Conservation (phyloP, 768 basidiomycete species). For the Calocybe cyanea region DNA sequence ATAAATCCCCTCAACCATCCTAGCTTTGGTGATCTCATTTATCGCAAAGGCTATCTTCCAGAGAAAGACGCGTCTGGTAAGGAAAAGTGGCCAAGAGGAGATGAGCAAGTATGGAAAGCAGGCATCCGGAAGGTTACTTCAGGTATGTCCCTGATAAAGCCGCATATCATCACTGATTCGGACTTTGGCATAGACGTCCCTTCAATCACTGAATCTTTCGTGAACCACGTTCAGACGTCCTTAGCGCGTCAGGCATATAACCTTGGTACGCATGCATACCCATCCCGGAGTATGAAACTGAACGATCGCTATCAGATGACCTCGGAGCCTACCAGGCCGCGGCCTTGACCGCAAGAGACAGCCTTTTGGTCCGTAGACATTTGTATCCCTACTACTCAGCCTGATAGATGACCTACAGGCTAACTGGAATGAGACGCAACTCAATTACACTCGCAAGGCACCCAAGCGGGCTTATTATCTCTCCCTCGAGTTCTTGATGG, state of each 20-base stretch:
- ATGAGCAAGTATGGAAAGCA: constrained; percentile 71
- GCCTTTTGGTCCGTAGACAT: constrained; percentile 57
- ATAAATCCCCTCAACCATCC: constrained; percentile 12
- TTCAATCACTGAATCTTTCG: constrained; percentile 68
- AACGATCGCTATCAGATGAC: constrained; percentile 42
- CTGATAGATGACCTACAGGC: constrained; percentile 34
- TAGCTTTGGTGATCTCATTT: neutral
- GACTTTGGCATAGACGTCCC: constrained; percentile 42
- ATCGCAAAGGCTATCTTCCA: constrained; percentile 62
- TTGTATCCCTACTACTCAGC: neutral
- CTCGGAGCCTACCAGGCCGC: constrained; percentile 91
- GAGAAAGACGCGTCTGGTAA: constrained; percentile 74
- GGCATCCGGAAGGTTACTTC: constrained; percentile 54
- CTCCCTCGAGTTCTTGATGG: constrained; percentile 91
- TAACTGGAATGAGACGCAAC: constrained; percentile 84
- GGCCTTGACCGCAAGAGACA: constrained; percentile 84
- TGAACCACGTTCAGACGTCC: constrained; percentile 83
- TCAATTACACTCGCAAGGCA: constrained; percentile 72
- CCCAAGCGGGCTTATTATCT: constrained; percentile 95
- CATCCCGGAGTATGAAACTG: neutral
- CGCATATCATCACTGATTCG: constrained; percentile 1
- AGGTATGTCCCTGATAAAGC: constrained; percentile 31
- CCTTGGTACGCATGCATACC: constrained; percentile 43
- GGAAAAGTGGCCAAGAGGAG: constrained; percentile 83
- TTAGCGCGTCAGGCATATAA: constrained; percentile 91